Percentiles rank a stretch among this genome's conserved stretches.
These are phyloP conservation scores for Leishmania major DNA, from an alignment of 208 protist genomes.

Conservation along the genomic window DNA sequence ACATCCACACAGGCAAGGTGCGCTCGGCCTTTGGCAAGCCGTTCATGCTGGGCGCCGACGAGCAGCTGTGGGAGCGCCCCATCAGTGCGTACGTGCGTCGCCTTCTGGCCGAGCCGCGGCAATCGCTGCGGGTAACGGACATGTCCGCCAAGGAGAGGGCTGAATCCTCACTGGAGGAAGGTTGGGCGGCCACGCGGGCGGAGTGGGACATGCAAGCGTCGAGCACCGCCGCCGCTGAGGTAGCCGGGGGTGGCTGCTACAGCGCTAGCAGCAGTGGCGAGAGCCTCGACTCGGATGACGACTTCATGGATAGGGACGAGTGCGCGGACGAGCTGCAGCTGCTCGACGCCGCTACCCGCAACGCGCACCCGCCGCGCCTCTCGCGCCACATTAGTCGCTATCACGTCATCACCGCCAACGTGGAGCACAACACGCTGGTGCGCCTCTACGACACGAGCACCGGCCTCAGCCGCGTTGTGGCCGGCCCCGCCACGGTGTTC, in stretches of 20 bases:
- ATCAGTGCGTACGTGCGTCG: slow-evolving; percentile 51
- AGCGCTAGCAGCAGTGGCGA: slow-evolving; percentile 1
- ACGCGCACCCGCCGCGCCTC: slow-evolving; percentile 25
- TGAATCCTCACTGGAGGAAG: slow-evolving; percentile 21
- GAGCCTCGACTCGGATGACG: not conserved
- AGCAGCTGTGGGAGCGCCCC: slow-evolving; percentile 85
- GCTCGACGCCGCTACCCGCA: slow-evolving; percentile 19
- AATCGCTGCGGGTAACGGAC: slow-evolving; percentile 45
- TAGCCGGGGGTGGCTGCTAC: not conserved
- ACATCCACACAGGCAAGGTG: slow-evolving; percentile 85
- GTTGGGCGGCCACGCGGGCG: slow-evolving; percentile 2
- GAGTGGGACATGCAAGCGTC: not conserved
- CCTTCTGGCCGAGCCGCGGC: slow-evolving; percentile 49
- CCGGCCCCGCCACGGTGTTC: slow-evolving; percentile 69
- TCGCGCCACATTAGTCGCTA: slow-evolving; percentile 21
- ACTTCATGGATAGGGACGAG: not conserved
- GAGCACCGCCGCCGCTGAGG: not conserved
- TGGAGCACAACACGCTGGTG: slow-evolving; percentile 94
- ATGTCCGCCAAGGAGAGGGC: slow-evolving; percentile 24
- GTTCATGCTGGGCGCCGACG: slow-evolving; percentile 68
- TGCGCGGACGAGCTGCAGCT: not conserved
- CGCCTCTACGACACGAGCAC: slow-evolving; percentile 94
- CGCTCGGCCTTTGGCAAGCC: slow-evolving; percentile 50
- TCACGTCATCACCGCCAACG: slow-evolving; percentile 46
- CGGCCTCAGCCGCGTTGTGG: slow-evolving; percentile 79